Evolutionary conservation across 768 basidiomycete species (phyloP).

Genomic region (Coprinellus micaceus): DNA sequence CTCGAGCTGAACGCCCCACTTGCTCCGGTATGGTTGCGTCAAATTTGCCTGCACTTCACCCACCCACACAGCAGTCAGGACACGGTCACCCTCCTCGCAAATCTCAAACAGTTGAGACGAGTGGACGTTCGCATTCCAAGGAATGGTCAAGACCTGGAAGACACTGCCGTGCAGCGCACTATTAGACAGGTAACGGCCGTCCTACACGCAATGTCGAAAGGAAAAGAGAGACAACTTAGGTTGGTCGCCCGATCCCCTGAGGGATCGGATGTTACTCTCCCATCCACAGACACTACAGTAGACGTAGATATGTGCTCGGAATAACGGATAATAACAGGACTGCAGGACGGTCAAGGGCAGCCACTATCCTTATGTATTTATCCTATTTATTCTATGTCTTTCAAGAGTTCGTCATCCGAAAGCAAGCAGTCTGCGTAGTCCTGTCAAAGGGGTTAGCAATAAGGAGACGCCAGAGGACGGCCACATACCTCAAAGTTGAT

Average conservation of each 20-base stretch:
- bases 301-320: not conserved
- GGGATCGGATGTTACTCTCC: not conserved
- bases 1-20: not conserved
- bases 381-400: not conserved
- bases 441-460: not conserved
- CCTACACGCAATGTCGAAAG: not conserved
- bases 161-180: not conserved
- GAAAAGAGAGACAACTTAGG: conserved; percentile 2
- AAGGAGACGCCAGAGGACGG: too few relatives aligned
- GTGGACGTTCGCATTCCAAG: conserved; percentile 1
- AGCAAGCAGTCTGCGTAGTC: conserved; percentile 11
- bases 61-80: not conserved
- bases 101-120: not conserved
- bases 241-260: not conserved
- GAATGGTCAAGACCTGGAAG: not conserved
- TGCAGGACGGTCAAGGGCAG: not conserved
- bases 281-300: not conserved
- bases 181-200: not conserved
- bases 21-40: not conserved
- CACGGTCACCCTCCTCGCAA: not conserved
- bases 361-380: too few relatives aligned
- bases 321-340: not conserved
- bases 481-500: conserved; percentile 5
- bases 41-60: not conserved
- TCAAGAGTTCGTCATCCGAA: conserved; percentile 5